phyloP scores from a whole-genome alignment of 2,329 filamentous ascomycete genomes.

The Lizonia empirigonia region DNA sequence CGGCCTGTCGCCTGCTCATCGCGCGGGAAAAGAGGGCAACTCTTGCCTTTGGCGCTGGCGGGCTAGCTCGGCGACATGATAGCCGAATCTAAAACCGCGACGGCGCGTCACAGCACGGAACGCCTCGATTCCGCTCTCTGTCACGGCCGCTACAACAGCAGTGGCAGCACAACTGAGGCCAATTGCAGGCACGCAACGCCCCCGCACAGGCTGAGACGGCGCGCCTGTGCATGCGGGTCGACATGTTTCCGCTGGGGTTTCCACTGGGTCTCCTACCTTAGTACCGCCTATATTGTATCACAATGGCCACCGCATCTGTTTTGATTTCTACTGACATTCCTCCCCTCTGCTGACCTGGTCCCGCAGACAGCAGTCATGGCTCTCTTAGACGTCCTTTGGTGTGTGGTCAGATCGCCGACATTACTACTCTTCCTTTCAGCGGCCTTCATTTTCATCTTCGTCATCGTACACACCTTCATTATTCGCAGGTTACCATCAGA shows the following conservation, averaged over 20 bases:
- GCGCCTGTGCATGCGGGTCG: constrained; percentile 2
- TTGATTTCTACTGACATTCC: neutral
- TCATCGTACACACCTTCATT: constrained; percentile 22
- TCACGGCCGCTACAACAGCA: constrained; percentile 4
- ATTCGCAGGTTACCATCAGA: constrained; percentile 28
- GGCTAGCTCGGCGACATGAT: constrained; percentile 4
- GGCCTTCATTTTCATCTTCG: constrained; percentile 20
- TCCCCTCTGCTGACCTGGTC: neutral
- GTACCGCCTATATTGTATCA: constrained; percentile 4
- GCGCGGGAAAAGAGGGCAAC: constrained; percentile 2
- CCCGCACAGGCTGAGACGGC: constrained; percentile 8
- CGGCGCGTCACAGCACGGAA: constrained; percentile 11
- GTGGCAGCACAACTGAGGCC: constrained; percentile 1
- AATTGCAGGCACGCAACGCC: constrained; percentile 7
- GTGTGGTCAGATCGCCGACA: constrained; percentile 15
- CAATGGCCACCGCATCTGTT: neutral
- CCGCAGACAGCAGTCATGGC: constrained; percentile 13
- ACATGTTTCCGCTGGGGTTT: constrained; percentile 11
- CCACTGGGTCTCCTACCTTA: neutral
- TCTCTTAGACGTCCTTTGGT: constrained; percentile 5
- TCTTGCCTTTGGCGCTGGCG: neutral
- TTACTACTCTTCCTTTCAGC: constrained; percentile 15
- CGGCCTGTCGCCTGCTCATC: neutral
- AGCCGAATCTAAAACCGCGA: constrained; percentile 11
- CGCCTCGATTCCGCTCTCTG: constrained; percentile 5